phyloP scores from a whole-genome alignment of 208 protist genomes.

The Acanthamoeba lenticulata region DNA sequence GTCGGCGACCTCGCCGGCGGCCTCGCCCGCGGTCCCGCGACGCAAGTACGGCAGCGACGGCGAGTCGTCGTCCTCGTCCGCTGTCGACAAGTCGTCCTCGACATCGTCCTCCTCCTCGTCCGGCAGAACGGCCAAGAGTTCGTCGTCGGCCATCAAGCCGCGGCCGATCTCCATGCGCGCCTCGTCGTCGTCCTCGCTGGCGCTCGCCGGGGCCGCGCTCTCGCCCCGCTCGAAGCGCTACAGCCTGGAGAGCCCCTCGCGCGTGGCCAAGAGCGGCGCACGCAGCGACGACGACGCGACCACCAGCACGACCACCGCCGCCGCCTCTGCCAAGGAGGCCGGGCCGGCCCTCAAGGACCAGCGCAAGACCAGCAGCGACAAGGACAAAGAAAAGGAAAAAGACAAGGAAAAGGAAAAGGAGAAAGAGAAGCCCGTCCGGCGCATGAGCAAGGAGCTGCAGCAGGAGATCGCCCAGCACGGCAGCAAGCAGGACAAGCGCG shows the following conservation, averaged over 20 bases:
- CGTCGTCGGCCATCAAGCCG: not conserved
- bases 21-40: too few relatives aligned
- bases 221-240: not conserved
- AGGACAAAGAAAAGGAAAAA: not conserved
- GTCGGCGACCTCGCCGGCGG: too few relatives aligned
- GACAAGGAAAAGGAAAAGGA: not conserved
- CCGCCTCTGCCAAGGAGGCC: not conserved
- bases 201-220: not conserved
- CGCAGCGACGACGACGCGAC: not conserved
- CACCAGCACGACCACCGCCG: too few relatives aligned
- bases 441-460: conserved; percentile 20
- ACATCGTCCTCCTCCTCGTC: not conserved
- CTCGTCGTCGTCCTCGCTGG: not conserved
- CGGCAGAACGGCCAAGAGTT: not conserved
- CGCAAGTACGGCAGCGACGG: conserved; percentile 26
- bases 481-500: not conserved
- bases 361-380: not conserved
- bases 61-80: not conserved
- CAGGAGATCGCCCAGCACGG: not conserved
- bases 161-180: not conserved
- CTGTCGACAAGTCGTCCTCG: not conserved
- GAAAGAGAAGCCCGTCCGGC: not conserved
- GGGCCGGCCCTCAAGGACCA: not conserved
- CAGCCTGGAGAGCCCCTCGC: conserved; percentile 22
- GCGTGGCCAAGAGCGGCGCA: not conserved